Base-by-base conservation (phyloP, 2,329 filamentous ascomycete genomes). In the Scedosporium apiospermum region DNA sequence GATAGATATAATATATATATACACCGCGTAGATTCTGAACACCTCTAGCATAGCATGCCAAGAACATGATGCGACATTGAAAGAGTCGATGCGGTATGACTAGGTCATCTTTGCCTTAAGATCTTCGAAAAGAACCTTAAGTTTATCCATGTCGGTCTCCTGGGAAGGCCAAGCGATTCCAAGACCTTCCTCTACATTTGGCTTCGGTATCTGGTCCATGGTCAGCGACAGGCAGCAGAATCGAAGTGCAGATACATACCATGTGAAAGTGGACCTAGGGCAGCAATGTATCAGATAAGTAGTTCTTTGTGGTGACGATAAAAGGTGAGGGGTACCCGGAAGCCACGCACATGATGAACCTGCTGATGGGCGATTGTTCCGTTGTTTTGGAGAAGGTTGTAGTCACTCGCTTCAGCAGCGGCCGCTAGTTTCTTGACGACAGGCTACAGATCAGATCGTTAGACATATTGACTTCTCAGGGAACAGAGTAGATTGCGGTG, bases 341-440 rank as follows among this genome's bases (percentile, higher is more conserved):
- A 21, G 44, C 51, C 26, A 78, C 86, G 77, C 78, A 95, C 93
- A 78, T 99, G 95, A 68, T 91, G 89, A 65, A 99, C 93, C 66
- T 89, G 81, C 78, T 98, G 95, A 75, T 99, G 95, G 18, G 95
- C 95, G 70, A 93, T 84, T 23, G 84, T 81, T 61, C 95, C 95
- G 71, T 99, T 99, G 78, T 99, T 99, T 79, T 99, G 95, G 64
- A 99, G 79, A 58, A 99, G 84, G 72, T 99, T 99, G 81, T 91
- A 99, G 75, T 98, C 84, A 60, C 80, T 78, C 3, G 89, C 87
- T 44, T 90, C 90, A 3, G 85, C 86, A 30, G 92, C 93, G 21
- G 80, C 76, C 58, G 89, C 92, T 58, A 99, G 85, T 75, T 90
- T 93, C 83, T 96, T 97, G 58, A 91, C 88, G 16, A 96, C 86